These are phyloP conservation scores for Malus hybrid DNA, from an alignment of 331 rosid genomes.

Conservation along the genomic window DNA sequence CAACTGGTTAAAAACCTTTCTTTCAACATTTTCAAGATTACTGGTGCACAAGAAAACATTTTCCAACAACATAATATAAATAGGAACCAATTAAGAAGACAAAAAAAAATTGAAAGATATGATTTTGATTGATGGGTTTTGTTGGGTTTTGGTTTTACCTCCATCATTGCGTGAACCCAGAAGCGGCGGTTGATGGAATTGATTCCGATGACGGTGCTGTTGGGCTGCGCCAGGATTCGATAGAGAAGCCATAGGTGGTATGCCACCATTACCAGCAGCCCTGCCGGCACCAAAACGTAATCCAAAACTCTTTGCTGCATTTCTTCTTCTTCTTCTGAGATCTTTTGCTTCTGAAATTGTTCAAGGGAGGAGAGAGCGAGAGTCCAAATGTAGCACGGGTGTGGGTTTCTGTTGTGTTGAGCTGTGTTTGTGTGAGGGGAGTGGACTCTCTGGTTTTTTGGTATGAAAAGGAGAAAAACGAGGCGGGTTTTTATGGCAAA, in stretches of 20 bases:
- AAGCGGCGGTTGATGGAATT: constrained; percentile 74
- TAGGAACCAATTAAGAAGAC: no score
- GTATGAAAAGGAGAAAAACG: background rate
- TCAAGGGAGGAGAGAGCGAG: background rate
- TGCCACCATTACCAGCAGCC: constrained; percentile 43
- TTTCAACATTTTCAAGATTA: no score
- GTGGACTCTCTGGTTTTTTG: background rate
- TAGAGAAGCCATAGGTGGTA: constrained; percentile 76
- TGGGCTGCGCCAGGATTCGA: constrained; percentile 46
- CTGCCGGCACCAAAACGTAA: constrained; percentile 48
- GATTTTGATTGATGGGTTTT: no score
- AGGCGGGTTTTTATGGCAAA: background rate
- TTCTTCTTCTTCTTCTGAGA: background rate
- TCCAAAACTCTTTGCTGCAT: constrained; percentile 63
- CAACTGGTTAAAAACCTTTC: no score
- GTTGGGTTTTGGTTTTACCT: constrained; percentile 33
- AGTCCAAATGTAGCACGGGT: constrained; percentile 28
- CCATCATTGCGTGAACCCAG: constrained; percentile 94
- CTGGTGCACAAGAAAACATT: no score
- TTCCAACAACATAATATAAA: no score
- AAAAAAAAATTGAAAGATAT: no score
- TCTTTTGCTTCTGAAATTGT: background rate
- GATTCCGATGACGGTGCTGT: constrained; percentile 69
- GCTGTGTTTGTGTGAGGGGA: constrained; percentile 5
- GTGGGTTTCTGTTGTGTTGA: background rate